A percentile compares a stretch with the other conserved stretches of the same genome.
Conservation (phyloP, 768 basidiomycete species). For the Lactifluus pinguis region DNA sequence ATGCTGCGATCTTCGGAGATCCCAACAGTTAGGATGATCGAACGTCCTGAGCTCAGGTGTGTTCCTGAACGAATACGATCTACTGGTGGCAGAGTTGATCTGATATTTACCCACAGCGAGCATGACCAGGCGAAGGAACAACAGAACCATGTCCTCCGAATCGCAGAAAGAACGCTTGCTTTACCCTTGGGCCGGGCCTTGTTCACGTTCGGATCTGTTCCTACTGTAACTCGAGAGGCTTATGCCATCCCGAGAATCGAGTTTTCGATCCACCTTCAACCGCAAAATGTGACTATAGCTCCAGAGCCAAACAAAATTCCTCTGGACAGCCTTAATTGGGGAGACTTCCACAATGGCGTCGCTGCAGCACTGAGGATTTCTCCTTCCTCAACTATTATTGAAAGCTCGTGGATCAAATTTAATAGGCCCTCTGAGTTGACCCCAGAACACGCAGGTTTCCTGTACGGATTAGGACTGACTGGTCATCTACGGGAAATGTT, state of each 20-base stretch:
- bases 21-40: constrained; percentile 51
- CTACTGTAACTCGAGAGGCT: constrained; percentile 65
- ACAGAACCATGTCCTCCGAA: constrained; percentile 67
- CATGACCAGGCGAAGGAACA: constrained; percentile 83
- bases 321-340: constrained; percentile 73
- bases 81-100: not conserved
- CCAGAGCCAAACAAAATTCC: constrained; percentile 69
- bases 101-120: constrained; percentile 44
- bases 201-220: constrained; percentile 82
- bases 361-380: constrained; percentile 83
- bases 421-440: constrained; percentile 88
- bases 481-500: constrained; percentile 86
- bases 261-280: constrained; percentile 64
- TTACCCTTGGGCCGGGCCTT: constrained; percentile 84
- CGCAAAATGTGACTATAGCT: constrained; percentile 52
- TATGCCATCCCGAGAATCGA: constrained; percentile 76
- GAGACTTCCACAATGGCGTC: constrained; percentile 97
- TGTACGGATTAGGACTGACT: constrained; percentile 84
- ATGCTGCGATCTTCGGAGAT: constrained; percentile 78
- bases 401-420: constrained; percentile 94
- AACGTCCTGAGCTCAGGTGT: constrained; percentile 64
- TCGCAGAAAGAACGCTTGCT: constrained; percentile 84
- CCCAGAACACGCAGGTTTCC: constrained; percentile 92
- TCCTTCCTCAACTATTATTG: constrained; percentile 62
- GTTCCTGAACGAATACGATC: constrained; percentile 21